Percentiles rank a stretch among this genome's conserved stretches.
These are phyloP conservation scores for Beauveria sp. DNA, from an alignment of 2,329 filamentous ascomycete genomes.

Conservation along the genomic window DNA sequence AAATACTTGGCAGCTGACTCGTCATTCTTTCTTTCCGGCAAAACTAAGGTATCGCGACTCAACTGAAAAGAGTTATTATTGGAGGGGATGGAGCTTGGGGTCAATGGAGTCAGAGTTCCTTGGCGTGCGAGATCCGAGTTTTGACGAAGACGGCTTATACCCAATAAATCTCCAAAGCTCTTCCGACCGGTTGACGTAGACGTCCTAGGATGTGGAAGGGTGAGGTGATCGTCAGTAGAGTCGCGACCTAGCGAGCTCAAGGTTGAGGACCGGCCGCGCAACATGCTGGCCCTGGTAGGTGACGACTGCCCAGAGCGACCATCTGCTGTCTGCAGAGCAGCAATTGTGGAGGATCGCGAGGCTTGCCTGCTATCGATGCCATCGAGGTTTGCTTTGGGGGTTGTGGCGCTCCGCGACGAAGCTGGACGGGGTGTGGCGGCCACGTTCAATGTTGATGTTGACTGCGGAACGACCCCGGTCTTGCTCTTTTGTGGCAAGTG, in stretches of 20 bases:
- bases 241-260: slow-evolving; percentile 72
- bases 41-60: slow-evolving; percentile 58
- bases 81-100: slow-evolving; percentile 61
- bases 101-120: slow-evolving; percentile 60
- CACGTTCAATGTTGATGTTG: slow-evolving; percentile 37
- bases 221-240: slow-evolving; percentile 62
- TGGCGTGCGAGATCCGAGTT: slow-evolving; percentile 68
- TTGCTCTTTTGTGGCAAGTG: slow-evolving; percentile 72
- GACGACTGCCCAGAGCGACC: slow-evolving; percentile 58
- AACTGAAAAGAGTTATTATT: slow-evolving; percentile 80
- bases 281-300: slow-evolving; percentile 51
- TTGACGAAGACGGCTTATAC: slow-evolving; percentile 69
- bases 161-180: slow-evolving; percentile 86
- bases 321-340: slow-evolving; percentile 37
- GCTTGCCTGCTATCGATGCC: slow-evolving; percentile 22
- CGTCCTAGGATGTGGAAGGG: slow-evolving; percentile 61
- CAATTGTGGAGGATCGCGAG: slow-evolving; percentile 34
- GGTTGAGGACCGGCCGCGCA: slow-evolving; percentile 79
- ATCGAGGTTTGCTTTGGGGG: slow-evolving; percentile 17
- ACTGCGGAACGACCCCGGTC: slow-evolving; percentile 23
- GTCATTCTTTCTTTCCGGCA: slow-evolving; percentile 76
- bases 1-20: slow-evolving; percentile 90
- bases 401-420: slow-evolving; percentile 26
- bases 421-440: slow-evolving; percentile 26
- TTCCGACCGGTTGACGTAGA: slow-evolving; percentile 87